Base-by-base conservation (phyloP, 2,329 filamentous ascomycete species). In the Mycogone perniciosa region DNA sequence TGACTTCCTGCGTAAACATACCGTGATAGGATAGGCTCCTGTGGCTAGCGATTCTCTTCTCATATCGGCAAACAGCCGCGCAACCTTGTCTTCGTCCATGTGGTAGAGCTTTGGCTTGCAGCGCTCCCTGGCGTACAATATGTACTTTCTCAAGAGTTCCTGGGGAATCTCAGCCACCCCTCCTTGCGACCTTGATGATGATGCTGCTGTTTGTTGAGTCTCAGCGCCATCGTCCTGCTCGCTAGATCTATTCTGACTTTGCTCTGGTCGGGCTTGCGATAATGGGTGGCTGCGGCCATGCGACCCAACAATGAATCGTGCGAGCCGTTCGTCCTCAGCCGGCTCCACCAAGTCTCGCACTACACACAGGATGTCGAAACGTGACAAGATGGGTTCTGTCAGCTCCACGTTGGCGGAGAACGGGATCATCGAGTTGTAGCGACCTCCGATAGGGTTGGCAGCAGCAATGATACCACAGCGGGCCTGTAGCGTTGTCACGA, bases 71-170 rank as follows among this genome's bases (percentile, higher is more conserved):
- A 97, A 99, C 7, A 99, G 76, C 46, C 92, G 81, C 2, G 93
- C 88, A 31, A 99, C 82, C 75, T 99, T 99, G 72, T 97, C 93
- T 67, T 96, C 89, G 60, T 99, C 93, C 70, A 99, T 95, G 66
- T 97, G 89, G 67, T 96, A 96, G 7, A 99, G 79, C 72, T 96
- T 97, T 7, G 93, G 93, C 48, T 80, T 81, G 68, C 89, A 95
- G 62, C 86, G 87, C 68, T 96, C 90, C 31, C 92, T 81, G 0
- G 93, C 90, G 63, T 96, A 99, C 13, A 97, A 77, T 59, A 99
- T 99, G 68, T 97, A 99, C 71, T 99, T 99, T 57, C 93, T 79
- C 58, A 99, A 74, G 42, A 99, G 75, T 60, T 93, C 89, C 65
- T 99, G 93, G 0, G 90, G 83, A 49, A 99, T 95, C 56, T 93